These are phyloP conservation scores for Talaromyces sp. DNA, from an alignment of 2,329 filamentous ascomycete species.

Conservation along the genomic window DNA sequence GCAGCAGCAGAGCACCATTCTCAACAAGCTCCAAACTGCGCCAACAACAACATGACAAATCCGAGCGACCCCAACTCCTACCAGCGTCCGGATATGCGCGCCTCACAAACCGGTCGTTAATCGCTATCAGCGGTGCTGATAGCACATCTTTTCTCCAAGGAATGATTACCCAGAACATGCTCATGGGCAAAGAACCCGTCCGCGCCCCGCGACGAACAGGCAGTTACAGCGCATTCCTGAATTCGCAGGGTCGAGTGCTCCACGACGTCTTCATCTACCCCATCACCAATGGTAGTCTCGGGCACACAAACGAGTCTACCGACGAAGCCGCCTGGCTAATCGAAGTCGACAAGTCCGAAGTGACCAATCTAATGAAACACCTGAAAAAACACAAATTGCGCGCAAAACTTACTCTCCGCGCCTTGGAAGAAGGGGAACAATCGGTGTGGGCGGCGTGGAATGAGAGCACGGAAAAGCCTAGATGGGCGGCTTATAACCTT, in stretches of 20 bases:
- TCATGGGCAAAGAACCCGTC: slow-evolving; percentile 45
- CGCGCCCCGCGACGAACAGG: slow-evolving; percentile 45
- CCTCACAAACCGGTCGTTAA: slow-evolving; percentile 71
- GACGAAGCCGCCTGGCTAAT: slow-evolving; percentile 62
- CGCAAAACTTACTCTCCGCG: slow-evolving; percentile 69
- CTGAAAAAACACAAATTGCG: slow-evolving; percentile 83
- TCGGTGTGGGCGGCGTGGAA: slow-evolving; percentile 75
- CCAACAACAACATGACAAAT: slow-evolving; percentile 23
- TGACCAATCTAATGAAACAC: slow-evolving; percentile 63
- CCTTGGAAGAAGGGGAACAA: slow-evolving; percentile 64
- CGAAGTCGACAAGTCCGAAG: slow-evolving; percentile 74
- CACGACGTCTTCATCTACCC: slow-evolving; percentile 91
- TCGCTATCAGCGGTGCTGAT: slow-evolving; percentile 76
- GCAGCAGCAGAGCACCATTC: slow-evolving; percentile 28
- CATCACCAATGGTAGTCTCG: slow-evolving; percentile 28
- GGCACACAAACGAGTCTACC: slow-evolving; percentile 22
- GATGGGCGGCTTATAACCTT: slow-evolving; percentile 42
- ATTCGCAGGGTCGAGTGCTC: slow-evolving; percentile 77
- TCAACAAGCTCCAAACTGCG: slow-evolving; percentile 29
- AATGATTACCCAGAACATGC: slow-evolving; percentile 72
- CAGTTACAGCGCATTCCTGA: slow-evolving; percentile 82
- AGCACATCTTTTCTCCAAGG: slow-evolving; percentile 84
- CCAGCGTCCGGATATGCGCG: slow-evolving; percentile 49
- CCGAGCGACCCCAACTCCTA: slow-evolving; percentile 34
- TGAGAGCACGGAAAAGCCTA: slow-evolving; percentile 37